Conservation (phyloP, 1,284 basidiomycete species). For the Ustilago lituana region DNA sequence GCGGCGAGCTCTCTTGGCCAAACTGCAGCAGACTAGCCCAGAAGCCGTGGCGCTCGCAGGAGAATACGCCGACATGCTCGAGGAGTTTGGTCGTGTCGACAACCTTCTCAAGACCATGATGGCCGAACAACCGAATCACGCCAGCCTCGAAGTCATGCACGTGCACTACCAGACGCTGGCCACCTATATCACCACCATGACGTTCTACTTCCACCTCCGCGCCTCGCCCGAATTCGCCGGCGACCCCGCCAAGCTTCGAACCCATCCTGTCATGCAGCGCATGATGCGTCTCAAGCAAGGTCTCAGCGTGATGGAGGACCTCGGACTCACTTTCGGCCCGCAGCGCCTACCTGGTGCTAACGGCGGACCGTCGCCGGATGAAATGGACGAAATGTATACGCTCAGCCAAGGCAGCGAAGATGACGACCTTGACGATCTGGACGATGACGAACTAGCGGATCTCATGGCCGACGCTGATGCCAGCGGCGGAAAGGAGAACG, state of each 20-base stretch:
- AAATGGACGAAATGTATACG: conserved; percentile 45
- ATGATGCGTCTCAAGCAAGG: conserved; percentile 86
- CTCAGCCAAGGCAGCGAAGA: conserved; percentile 50
- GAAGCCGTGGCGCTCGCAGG: conserved; percentile 74
- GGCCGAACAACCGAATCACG: conserved; percentile 70
- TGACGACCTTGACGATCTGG: conserved; percentile 52
- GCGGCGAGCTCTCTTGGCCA: conserved; percentile 72
- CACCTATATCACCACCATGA: conserved; percentile 87
- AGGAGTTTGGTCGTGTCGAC: conserved; percentile 72
- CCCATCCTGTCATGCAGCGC: conserved; percentile 78
- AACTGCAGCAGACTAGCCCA: conserved; percentile 82
- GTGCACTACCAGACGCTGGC: conserved; percentile 75
- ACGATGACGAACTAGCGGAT: conserved; percentile 57
- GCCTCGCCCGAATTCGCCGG: conserved; percentile 68
- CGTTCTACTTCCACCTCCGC: conserved; percentile 90
- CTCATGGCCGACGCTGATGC: conserved; percentile 50
- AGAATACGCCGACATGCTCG: conserved; percentile 70
- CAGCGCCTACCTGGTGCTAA: conserved; percentile 16
- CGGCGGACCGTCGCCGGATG: conserved; percentile 24
- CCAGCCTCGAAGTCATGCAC: conserved; percentile 67
- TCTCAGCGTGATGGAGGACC: conserved; percentile 74
- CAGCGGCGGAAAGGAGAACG: conserved; percentile 44
- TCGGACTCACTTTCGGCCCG: conserved; percentile 58
- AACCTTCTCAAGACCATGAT: conserved; percentile 74
- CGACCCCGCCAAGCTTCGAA: conserved; percentile 45